Evolutionary conservation across 75 land plant genomes (phyloP).

Genomic region (Isoetes taiwanensis): DNA sequence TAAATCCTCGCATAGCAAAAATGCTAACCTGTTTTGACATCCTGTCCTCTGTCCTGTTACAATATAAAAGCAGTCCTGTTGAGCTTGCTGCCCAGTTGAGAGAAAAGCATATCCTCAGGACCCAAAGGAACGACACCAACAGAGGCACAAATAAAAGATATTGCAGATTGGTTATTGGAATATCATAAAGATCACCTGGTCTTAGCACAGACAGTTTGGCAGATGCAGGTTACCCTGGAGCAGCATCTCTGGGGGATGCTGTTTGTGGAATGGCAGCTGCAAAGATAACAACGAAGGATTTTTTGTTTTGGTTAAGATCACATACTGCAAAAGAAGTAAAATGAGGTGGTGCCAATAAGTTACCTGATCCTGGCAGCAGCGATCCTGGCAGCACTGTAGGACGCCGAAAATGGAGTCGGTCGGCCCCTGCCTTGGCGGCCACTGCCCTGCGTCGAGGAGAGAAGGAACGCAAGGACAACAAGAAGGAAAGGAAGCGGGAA

Average conservation of each 20-base stretch:
- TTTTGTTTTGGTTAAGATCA: neutral
- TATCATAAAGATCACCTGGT: constrained; percentile 1
- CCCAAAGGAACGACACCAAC: neutral
- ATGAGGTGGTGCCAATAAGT: constrained; percentile 9
- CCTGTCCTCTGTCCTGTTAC: too few species aligned
- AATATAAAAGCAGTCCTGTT: too few species aligned
- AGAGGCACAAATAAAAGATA: constrained; percentile 2
- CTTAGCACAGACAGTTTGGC: constrained; percentile 5
- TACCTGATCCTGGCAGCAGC: too few species aligned
- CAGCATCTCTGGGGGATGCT: neutral
- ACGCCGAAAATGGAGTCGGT: too few species aligned
- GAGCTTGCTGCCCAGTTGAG: neutral
- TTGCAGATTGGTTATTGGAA: constrained; percentile 2
- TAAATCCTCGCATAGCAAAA: too few species aligned
- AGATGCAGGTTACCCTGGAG: constrained; percentile 4
- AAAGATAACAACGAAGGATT: constrained; percentile 2
- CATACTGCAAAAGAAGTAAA: constrained; percentile 3
- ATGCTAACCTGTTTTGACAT: too few species aligned
- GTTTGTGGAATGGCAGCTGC: constrained; percentile 6
- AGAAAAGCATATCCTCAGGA: constrained; percentile 3
- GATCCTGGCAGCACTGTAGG: too few species aligned
- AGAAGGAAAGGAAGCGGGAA: too few species aligned
- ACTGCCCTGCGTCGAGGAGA: too few species aligned
- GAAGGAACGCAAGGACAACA: too few species aligned
- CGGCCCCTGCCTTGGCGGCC: too few species aligned